phyloP scores from a whole-genome alignment of 1,284 basidiomycete species.

The Caloboletus firmus region DNA sequence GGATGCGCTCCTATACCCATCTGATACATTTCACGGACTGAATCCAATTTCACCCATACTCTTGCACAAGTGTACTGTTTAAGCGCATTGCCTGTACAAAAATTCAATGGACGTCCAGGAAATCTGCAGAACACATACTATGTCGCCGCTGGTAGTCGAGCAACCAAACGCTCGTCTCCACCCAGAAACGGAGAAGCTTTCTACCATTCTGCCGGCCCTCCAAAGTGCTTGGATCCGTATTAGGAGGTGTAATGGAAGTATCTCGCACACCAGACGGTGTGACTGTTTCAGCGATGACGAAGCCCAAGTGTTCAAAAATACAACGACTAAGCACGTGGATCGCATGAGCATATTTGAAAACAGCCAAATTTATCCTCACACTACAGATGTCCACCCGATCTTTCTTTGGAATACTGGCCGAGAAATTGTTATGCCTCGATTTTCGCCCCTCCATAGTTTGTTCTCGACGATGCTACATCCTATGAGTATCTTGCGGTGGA shows the following conservation, averaged over 20 bases:
- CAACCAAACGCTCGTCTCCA: slow-evolving; percentile 68
- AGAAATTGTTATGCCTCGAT: slow-evolving; percentile 52
- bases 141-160: slow-evolving; percentile 53
- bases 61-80: slow-evolving; percentile 42
- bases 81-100: slow-evolving; percentile 35
- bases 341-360: slow-evolving; percentile 14
- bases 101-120: slow-evolving; percentile 8
- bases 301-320: slow-evolving; percentile 63
- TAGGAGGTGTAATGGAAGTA: slow-evolving; percentile 52
- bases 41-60: slow-evolving; percentile 55
- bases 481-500: slow-evolving; percentile 12
- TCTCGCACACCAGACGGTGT: slow-evolving; percentile 32
- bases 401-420: slow-evolving; percentile 59
- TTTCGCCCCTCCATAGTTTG: slow-evolving; percentile 68
- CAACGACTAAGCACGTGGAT: slow-evolving; percentile 36
- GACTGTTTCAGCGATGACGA: slow-evolving; percentile 41
- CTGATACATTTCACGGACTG: slow-evolving; percentile 67
- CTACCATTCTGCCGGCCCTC: slow-evolving; percentile 53
- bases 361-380: slow-evolving; percentile 45
- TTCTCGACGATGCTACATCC: slow-evolving; percentile 64
- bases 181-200: slow-evolving; percentile 72
- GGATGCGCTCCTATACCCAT: slow-evolving; percentile 70
- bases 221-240: slow-evolving; percentile 46
- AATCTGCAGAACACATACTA: slow-evolving; percentile 37
- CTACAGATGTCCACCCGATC: slow-evolving; percentile 60